Evolutionary conservation across 306 rosid species (phyloP), one percentile per base, ranked within the genome.

Genomic region (Fragaria iinumae): DNA sequence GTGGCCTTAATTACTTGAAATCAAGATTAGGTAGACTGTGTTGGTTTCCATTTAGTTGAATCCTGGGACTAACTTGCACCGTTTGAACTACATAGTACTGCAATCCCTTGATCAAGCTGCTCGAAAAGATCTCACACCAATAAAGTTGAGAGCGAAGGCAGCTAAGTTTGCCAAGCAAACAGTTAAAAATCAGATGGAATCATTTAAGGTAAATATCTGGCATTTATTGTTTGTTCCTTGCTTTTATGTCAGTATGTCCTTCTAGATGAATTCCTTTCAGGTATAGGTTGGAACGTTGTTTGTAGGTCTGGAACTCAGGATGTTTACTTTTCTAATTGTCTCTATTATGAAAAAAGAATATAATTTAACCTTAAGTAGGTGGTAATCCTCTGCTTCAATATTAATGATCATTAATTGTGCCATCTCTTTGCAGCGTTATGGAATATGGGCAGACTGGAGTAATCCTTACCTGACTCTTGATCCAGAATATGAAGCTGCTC

Each of bases 361-460:
- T 0, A 23, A 55, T n/a, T 11, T 25, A 11, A 49, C 38, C 45
- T 10, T 55, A 9, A 38, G 20, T 34, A 50, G 67, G 50, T 21
- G 16, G 53, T 17, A 66, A 73, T 29, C 18, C 18, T 53, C 70
- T 77, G 36, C 63, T 72, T 48, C 45, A 67, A 48, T 69, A 43
- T 63, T 32, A n/a, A 32, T 69, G 71, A 80, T 68, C 60, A 77
- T 84, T 64, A 77, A 77, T 45, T 76, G 68, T 87, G 63, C 75
- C 80, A 81, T 85, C 76, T 76, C 85, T 72, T 80, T 92, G 84
- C 92, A 95, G 97, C 99, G 99, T 64, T 95, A 76, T 80, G 97
- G 99, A 83, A 87, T 95, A 69, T 95, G 99, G 99, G 99, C 97
- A n/a, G 97, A 95, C 87, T 95, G 99, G 97, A 87, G 85, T 76